Base-by-base conservation (phyloP, 2,329 filamentous ascomycete genomes). In the Chalaropsis ovoidea region DNA sequence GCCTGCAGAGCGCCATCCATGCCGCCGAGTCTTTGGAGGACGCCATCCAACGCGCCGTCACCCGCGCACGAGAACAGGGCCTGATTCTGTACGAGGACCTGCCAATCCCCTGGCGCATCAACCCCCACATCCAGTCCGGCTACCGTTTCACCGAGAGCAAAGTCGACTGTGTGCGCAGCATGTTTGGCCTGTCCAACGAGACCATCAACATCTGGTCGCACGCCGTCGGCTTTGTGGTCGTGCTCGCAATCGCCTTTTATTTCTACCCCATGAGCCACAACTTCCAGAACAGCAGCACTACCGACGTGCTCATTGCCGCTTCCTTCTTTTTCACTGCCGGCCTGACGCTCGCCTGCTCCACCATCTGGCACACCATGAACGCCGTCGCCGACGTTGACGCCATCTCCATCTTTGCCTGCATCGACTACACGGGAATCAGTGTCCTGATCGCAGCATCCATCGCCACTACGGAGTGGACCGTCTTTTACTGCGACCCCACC, bases 301-400 rank as follows among this genome's bases (percentile, higher is more conserved):
- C 88, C 61, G 94, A 99, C 73, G 84, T 97, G 67, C 83, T 94
- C 72, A 91, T 99, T 69, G 92, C 93, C 0, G 91, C 89, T 24
- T 82, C 95, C 70, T 99, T 99, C 81, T 96, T 99, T 79, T 89
- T 95, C 72, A 94, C 93, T 61, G 94, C 94, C 58, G 91, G 87
- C 79, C 91, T 97, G 75, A 97, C 93, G 72, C 83, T 99, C 65
- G 85, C 93, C 73, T 99, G 94, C 85, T 95, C 89, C 68, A 93
- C 88, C 69, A 86, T 97, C 73, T 99, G 94, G 94, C 94, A 99
- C 78, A 96, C 94, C 31, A 97, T 99, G 91, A 96, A 93, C 78
- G 90, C 90, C 71, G 95, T 97, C 65, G 91, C 93, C 19, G 89
- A 95, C 70, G 86, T 95, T 72, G 84, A 86, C 22, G 83, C 95